Base-by-base conservation (phyloP, 2,329 filamentous ascomycete species). In the Cladophialophora chaetospira region DNA sequence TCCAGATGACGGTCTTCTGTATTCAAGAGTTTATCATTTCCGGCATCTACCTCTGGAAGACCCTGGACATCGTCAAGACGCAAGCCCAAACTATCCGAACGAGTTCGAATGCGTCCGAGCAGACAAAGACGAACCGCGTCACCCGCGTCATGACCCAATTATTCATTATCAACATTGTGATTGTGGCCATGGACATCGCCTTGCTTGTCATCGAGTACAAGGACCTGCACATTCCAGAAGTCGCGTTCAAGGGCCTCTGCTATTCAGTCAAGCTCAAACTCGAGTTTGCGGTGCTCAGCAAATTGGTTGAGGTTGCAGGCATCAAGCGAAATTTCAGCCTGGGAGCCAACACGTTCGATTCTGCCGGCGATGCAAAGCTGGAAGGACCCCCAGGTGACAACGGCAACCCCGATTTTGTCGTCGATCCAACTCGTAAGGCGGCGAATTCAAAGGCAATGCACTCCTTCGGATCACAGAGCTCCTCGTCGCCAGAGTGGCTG, bases 1-100 rank as follows among this genome's bases (percentile, higher is more conserved):
- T 83, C 23, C 80, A 84, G 62, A 77, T 83, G 65, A 80, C 78
- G 3, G 71, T 79, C 5, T 83, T 84, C 63, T 81, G 77, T 62
- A 56, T 82, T n/a, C 81, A 84, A 63, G 81, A 84, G 55, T 73
- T 53, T 40, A 53, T 53, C 50, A 53, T 53, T 13, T 44, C 50
- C 3, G 50, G 28, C 6, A 15, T 53, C 77, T 83, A 82, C 65
- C 81, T 84, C 50, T 72, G 70, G 68, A 79, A 82, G 61, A 80
- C 81, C 0, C 66, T 78, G 57, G 75, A 72, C 75, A 73, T 82
- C 53, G 70, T 82, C 53, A 74, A 73, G 5, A 63, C 76, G 9
- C 50, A 53, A 15, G 17, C 38, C 2, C 49, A 28, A 4, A 9
- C 38, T 4, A 19, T 29, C 13, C 11, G 25, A 11, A 28, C 38